Percentiles rank a stretch among this genome's conserved stretches.
Conservation (phyloP, 2,329 filamentous ascomycete genomes). For the Nemania bipapillata region DNA sequence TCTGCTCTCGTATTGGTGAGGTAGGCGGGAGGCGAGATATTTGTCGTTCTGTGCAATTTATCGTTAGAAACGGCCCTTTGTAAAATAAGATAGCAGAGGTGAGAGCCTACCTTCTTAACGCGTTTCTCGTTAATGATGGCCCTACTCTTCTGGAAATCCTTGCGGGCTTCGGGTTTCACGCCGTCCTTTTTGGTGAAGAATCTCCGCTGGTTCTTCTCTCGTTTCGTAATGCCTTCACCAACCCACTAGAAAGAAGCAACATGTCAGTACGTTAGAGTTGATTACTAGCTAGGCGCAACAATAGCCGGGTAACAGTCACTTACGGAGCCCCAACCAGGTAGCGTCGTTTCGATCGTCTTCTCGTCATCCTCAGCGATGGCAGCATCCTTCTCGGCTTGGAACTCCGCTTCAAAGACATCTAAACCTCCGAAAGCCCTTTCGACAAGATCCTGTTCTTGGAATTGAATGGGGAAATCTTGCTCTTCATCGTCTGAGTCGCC, state of each 20-base stretch:
- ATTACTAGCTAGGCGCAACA: not conserved
- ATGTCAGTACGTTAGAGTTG: constrained; percentile 9
- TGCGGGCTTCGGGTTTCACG: constrained; percentile 78
- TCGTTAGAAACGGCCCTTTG: not conserved
- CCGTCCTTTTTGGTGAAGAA: constrained; percentile 76
- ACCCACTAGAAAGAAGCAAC: constrained; percentile 63
- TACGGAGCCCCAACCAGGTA: constrained; percentile 87
- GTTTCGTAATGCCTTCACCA: constrained; percentile 81
- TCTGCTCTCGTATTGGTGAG: constrained; percentile 87
- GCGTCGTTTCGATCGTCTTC: constrained; percentile 81
- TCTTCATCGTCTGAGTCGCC: constrained; percentile 62
- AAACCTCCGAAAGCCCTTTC: constrained; percentile 87
- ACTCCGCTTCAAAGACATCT: constrained; percentile 78
- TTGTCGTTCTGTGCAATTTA: constrained; percentile 72
- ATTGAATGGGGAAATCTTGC: constrained; percentile 65
- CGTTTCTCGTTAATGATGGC: constrained; percentile 95
- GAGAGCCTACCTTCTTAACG: constrained; percentile 78
- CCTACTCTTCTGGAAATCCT: constrained; percentile 81
- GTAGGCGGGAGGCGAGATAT: constrained; percentile 84
- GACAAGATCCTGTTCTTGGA: constrained; percentile 74
- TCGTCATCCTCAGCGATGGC: constrained; percentile 75
- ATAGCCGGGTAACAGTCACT: constrained; percentile 53
- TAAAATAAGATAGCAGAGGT: not conserved
- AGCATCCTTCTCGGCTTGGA: constrained; percentile 80
- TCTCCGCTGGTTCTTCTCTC: constrained; percentile 71